phyloP scores from a whole-genome alignment of 257 asterid species.

The Jacaranda mimosifolia region DNA sequence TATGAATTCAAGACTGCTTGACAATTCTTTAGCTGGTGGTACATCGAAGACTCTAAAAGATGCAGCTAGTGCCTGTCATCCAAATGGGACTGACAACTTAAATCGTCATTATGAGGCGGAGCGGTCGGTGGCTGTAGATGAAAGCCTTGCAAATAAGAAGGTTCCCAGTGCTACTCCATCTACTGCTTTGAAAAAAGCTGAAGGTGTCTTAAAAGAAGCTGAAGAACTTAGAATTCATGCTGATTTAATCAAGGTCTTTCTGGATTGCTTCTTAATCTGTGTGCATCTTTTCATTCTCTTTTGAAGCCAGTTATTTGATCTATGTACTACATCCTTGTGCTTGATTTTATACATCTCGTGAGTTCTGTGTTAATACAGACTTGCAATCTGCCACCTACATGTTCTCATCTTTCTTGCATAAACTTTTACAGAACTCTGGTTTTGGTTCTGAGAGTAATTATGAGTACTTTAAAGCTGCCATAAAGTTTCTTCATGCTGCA shows the following conservation, averaged over 20 bases:
- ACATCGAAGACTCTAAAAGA: constrained; percentile 52
- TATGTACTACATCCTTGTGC: background rate
- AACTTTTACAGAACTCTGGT: constrained; percentile 72
- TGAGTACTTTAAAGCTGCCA: constrained; percentile 79
- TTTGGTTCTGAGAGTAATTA: constrained; percentile 76
- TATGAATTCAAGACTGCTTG: constrained; percentile 45
- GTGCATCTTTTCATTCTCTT: constrained; percentile 6
- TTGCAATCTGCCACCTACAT: background rate
- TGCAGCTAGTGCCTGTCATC: constrained; percentile 40
- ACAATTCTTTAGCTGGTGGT: constrained; percentile 51
- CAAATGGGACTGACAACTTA: constrained; percentile 43
- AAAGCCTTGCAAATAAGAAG: constrained; percentile 52
- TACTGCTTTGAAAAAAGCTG: constrained; percentile 67
- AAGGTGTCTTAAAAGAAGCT: constrained; percentile 74
- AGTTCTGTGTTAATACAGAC: constrained; percentile 14
- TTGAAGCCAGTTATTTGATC: background rate
- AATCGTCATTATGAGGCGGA: constrained; percentile 44
- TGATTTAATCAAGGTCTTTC: constrained; percentile 76
- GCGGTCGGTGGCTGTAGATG: constrained; percentile 42
- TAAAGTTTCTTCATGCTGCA: constrained; percentile 87
- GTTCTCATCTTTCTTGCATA: constrained; percentile 33
- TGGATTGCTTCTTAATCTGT: constrained; percentile 35
- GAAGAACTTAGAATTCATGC: constrained; percentile 76
- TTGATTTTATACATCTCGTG: background rate
- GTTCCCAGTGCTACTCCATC: constrained; percentile 49